These are phyloP conservation scores for Ophiocordyceps camponoti-rufipedis DNA, from an alignment of 2,329 filamentous ascomycete species.

Conservation along the genomic window DNA sequence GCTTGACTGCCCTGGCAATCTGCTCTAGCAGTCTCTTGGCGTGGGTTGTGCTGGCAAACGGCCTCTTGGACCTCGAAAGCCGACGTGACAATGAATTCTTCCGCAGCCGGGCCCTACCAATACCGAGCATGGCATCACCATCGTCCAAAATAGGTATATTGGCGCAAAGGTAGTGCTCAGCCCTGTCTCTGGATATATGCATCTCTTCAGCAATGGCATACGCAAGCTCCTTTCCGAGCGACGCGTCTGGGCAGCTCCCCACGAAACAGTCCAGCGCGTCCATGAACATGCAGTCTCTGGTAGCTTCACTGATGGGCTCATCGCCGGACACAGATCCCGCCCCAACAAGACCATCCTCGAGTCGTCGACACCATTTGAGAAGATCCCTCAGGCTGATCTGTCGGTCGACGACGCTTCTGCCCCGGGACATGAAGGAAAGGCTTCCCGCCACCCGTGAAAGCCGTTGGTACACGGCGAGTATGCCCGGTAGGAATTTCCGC, in stretches of 20 bases:
- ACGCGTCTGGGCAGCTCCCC: constrained; percentile 53
- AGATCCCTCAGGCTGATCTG: constrained; percentile 60
- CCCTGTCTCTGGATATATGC: constrained; percentile 66
- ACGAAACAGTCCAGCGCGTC: constrained; percentile 89
- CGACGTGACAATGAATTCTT: constrained; percentile 34
- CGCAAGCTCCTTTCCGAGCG: constrained; percentile 40
- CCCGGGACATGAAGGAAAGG: constrained; percentile 11
- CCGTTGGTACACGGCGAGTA: constrained; percentile 39
- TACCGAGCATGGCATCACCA: constrained; percentile 32
- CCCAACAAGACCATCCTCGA: constrained; percentile 45
- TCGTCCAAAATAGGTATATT: constrained; percentile 56
- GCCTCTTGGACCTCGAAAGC: constrained; percentile 34
- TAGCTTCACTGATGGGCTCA: constrained; percentile 54
- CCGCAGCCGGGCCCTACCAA: constrained; percentile 48
- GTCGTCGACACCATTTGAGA: constrained; percentile 75
- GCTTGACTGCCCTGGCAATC: constrained; percentile 63
- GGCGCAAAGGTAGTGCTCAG: constrained; percentile 56
- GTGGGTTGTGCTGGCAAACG: constrained; percentile 79
- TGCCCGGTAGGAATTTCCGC: constrained; percentile 37
- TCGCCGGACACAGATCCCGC: constrained; percentile 45
- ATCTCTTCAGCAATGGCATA: constrained; percentile 68
- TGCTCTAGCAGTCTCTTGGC: constrained; percentile 76
- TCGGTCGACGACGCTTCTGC: constrained; percentile 25
- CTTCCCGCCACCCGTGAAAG: constrained; percentile 33
- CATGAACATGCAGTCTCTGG: constrained; percentile 72